Evolutionary conservation across 352 stramenopile genomes (phyloP), one percentile per base, ranked within the genome.

Genomic region (Globisporangium spiculum): DNA sequence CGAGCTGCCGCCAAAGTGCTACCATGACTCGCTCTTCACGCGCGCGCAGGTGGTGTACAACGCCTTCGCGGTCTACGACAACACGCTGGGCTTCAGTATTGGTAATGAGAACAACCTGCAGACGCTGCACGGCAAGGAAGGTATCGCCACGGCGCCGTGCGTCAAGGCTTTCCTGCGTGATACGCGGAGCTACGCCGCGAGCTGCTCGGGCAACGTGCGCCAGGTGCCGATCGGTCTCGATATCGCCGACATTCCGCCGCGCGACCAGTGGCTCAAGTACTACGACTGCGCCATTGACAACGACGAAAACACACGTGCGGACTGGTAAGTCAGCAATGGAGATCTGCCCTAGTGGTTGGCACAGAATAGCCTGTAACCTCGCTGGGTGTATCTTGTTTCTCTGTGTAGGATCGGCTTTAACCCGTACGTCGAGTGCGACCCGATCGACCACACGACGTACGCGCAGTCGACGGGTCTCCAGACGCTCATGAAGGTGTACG

Each of bases 41-140:
- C 77, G 79, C 22, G 63, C 72, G 26, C 72, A 82, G 69, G 70
- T 80, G 60, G 73, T 87, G 26, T 85, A 84, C 73, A 84, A 84
- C 62, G 77, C 79, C 4, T 87, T 87, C 57, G 79, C 79, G 4
- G 74, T 80, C n/a, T 87, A 87, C 73, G 76, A 87, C 74, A 87
- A 87, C 72, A 73, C 68, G n/a, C 65, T 87, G 8, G 44, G 68
- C 7, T 87, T 87, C 46, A 81, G 71, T 36, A 72, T 85, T 52
- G 79, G 66, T 36, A 87, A 87, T 60, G 79, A 87, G 60, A 80
- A 80, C 69, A 87, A 87, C 68, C 59, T 87, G 32, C 63, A 44
- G 36, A 44, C 36, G 12, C 36, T 44, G 36, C 44, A 53, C 44
- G 44, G 44, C 44, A 53, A 53, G 44, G 44, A 53, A 22, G 44